A percentile compares a stretch with the other conserved stretches of the same genome.
phyloP scores from a whole-genome alignment of 208 protist species.

The Leishmania mexicana region DNA sequence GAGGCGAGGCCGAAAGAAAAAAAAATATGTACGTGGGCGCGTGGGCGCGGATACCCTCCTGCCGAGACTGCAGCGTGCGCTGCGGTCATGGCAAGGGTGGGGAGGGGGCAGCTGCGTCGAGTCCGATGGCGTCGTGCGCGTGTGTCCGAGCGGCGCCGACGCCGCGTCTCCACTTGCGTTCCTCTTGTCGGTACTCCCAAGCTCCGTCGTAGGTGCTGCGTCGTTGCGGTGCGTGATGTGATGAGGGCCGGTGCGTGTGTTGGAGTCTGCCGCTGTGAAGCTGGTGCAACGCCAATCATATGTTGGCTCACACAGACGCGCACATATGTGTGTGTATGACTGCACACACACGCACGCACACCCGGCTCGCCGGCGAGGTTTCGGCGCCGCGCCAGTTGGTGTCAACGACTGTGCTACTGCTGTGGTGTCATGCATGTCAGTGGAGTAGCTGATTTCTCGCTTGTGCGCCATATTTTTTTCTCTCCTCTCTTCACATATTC shows the following conservation, averaged over 20 bases:
- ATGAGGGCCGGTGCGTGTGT: background rate
- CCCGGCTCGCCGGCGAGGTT: too few relatives aligned
- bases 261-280: too few relatives aligned
- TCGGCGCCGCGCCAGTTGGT: background rate
- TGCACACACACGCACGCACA: too few relatives aligned
- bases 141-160: background rate
- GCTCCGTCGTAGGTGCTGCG: background rate
- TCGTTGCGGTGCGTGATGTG: background rate
- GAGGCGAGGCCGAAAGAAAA: constrained; percentile 46
- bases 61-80: background rate
- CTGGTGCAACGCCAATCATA: too few relatives aligned
- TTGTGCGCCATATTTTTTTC: background rate
- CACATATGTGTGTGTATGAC: background rate
- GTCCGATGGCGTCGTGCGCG: background rate
- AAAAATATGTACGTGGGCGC: background rate
- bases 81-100: background rate
- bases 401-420: background rate
- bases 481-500: background rate
- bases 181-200: background rate
- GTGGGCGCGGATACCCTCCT: background rate
- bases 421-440: background rate
- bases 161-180: background rate
- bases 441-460: background rate
- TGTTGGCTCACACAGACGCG: too few relatives aligned
- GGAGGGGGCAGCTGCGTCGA: background rate